phyloP scores from a whole-genome alignment of 2,329 filamentous ascomycete genomes.

The Penicillium occitanis region DNA sequence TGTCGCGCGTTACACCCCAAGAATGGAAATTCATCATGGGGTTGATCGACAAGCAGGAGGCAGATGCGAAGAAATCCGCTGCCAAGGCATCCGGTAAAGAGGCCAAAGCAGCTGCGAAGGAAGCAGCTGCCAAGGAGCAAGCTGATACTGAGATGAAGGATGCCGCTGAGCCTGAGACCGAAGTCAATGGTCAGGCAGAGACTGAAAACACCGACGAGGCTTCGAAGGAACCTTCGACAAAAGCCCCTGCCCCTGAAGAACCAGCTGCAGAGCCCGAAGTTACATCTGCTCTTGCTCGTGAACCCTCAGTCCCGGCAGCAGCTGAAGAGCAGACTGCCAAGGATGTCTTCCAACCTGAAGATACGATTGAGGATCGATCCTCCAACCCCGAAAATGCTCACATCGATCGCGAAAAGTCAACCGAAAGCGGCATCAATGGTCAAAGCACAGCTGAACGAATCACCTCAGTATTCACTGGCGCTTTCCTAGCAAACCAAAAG shows the following conservation, averaged over 20 bases:
- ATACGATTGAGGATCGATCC: not conserved
- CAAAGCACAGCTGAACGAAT: conserved; percentile 14
- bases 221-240: not conserved
- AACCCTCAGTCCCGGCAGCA: not conserved
- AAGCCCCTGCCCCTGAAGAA: not conserved
- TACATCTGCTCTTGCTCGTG: not conserved
- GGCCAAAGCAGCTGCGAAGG: conserved; percentile 23
- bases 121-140: not conserved
- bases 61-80: conserved; percentile 19
- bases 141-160: conserved; percentile 7
- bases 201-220: not conserved
- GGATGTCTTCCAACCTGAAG: not conserved
- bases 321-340: not conserved
- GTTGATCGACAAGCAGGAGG: conserved; percentile 29
- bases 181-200: not conserved
- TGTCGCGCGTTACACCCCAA: conserved; percentile 52
- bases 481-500: conserved; percentile 7
- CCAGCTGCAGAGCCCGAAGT: not conserved
- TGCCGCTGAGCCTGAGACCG: not conserved
- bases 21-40: conserved; percentile 53
- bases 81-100: conserved; percentile 18
- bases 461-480: conserved; percentile 7
- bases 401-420: not conserved
- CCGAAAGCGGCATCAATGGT: conserved; percentile 8
- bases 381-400: not conserved